Base-by-base conservation (phyloP, 257 asterid species). In the Misopates orontium region DNA sequence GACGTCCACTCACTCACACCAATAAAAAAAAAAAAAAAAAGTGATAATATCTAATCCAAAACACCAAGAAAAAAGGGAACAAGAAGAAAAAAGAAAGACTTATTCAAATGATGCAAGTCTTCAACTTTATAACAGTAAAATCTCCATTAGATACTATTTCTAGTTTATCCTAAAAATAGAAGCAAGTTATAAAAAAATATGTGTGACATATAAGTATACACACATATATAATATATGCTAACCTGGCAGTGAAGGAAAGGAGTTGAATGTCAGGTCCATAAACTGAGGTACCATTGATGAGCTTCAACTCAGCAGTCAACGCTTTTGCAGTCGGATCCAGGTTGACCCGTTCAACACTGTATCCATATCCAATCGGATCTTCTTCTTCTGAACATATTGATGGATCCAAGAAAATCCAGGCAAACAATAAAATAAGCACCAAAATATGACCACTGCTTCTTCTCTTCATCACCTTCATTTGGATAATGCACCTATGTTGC, bases 191-290 rank as follows among this genome's bases (percentile, higher is more conserved):
- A 36, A 36, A 36, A 36, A 36, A 5, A 36, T 4, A 36, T 44
- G 17, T 44, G 50, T 44, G 12, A 44, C 5, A 44, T 44, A 44
- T 44, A 44, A 10, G 2, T 12, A 56, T 28, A 28, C 0, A 22
- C 73, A n/a, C n/a, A n/a, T n/a, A n/a, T n/a, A n/a, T n/a, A n/a
- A n/a, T n/a, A n/a, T n/a, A n/a, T n/a, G n/a, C n/a, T 67, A 2
- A 83, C 89, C 89, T 80, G 69, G 86, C 89, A 0, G 89, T 71
- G 77, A 83, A 80, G 13, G 87, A 65, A 52, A 84, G 83, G 28
- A 54, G 71, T 0, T 72, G 77, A 61, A 84, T 18, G 47, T 84
- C 85, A 1, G 81, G 77, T 4, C 89, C 86, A 57, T 36, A 83
- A 58, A 80, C 81, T 1, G 91, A 58, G 70, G 95, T 80, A 16